Percentiles rank a stretch among this genome's conserved stretches.
These are phyloP conservation scores for Phytophthora sansomeana DNA, from an alignment of 352 stramenopile species.

Conservation along the genomic window DNA sequence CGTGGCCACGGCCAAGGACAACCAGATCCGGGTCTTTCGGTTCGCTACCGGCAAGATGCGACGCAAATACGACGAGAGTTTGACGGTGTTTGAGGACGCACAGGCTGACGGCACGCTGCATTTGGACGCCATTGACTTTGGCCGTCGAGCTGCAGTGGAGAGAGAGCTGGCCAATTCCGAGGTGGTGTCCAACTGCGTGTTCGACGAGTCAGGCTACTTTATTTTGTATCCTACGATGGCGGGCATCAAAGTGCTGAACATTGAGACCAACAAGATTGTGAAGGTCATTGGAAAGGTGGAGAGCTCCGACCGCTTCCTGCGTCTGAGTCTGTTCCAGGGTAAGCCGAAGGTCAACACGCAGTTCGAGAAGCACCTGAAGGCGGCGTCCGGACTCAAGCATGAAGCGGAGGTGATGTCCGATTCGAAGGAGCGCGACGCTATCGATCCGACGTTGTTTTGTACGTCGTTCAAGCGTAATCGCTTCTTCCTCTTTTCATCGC, in stretches of 20 bases:
- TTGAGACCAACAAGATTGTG: slow-evolving; percentile 94
- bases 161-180: slow-evolving; percentile 69
- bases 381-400: slow-evolving; percentile 56
- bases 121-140: slow-evolving; percentile 91
- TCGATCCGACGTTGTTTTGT: slow-evolving; percentile 90
- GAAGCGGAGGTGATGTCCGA: slow-evolving; percentile 75
- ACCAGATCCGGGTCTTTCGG: slow-evolving; percentile 91
- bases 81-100: slow-evolving; percentile 90
- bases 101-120: slow-evolving; percentile 75
- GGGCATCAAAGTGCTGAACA: slow-evolving; percentile 97
- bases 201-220: slow-evolving; percentile 97
- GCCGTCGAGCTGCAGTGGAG: slow-evolving; percentile 86
- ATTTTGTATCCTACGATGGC: slow-evolving; percentile 96
- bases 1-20: slow-evolving; percentile 88
- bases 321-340: slow-evolving; percentile 94
- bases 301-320: slow-evolving; percentile 95
- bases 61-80: slow-evolving; percentile 90
- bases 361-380: slow-evolving; percentile 88
- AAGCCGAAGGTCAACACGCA: slow-evolving; percentile 97
- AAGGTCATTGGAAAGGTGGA: slow-evolving; percentile 95
- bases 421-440: slow-evolving; percentile 43
- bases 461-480: slow-evolving; percentile 92
- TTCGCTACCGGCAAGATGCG: slow-evolving; percentile 90
- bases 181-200: slow-evolving; percentile 87
- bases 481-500: slow-evolving; percentile 98